These are phyloP conservation scores for Austroboletus rostrupii DNA, from an alignment of 1,284 basidiomycete genomes.

Conservation along the genomic window DNA sequence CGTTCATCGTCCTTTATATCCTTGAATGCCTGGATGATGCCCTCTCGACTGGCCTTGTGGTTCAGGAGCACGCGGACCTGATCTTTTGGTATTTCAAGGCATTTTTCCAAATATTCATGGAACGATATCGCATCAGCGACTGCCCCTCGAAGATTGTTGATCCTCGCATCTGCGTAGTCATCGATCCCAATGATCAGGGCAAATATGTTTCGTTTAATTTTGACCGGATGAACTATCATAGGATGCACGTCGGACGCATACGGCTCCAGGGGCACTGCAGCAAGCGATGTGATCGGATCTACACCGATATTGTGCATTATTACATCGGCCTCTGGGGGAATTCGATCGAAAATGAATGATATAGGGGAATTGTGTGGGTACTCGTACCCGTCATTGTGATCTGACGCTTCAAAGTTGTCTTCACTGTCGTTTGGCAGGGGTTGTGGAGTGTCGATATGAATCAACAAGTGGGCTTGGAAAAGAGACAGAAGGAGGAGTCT, in stretches of 20 bases:
- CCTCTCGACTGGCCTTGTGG: slow-evolving; percentile 48
- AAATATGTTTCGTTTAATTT: slow-evolving; percentile 33
- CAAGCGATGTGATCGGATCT: not conserved
- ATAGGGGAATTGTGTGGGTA: not conserved
- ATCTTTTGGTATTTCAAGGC: slow-evolving; percentile 48
- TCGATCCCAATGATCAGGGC: slow-evolving; percentile 60
- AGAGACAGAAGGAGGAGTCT: too few species aligned
- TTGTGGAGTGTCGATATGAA: too few species aligned
- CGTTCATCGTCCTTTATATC: slow-evolving; percentile 49
- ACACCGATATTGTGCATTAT: not conserved
- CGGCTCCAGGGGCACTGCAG: not conserved
- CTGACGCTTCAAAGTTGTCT: not conserved
- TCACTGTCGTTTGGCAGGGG: too few species aligned
- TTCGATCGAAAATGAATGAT: not conserved
- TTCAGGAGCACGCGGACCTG: slow-evolving; percentile 52
- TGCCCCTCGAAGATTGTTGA: slow-evolving; percentile 53
- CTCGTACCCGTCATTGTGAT: not conserved
- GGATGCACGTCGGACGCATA: not conserved
- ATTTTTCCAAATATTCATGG: slow-evolving; percentile 45
- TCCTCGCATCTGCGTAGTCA: slow-evolving; percentile 41
- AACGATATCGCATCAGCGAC: slow-evolving; percentile 53
- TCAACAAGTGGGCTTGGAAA: too few species aligned
- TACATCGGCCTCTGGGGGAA: not conserved
- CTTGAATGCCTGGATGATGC: slow-evolving; percentile 48
- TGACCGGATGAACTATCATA: not conserved